A percentile compares a stretch with the other conserved stretches of the same genome.
phyloP scores from a whole-genome alignment of 2,329 filamentous ascomycete genomes.

The Xylaria polymorpha region DNA sequence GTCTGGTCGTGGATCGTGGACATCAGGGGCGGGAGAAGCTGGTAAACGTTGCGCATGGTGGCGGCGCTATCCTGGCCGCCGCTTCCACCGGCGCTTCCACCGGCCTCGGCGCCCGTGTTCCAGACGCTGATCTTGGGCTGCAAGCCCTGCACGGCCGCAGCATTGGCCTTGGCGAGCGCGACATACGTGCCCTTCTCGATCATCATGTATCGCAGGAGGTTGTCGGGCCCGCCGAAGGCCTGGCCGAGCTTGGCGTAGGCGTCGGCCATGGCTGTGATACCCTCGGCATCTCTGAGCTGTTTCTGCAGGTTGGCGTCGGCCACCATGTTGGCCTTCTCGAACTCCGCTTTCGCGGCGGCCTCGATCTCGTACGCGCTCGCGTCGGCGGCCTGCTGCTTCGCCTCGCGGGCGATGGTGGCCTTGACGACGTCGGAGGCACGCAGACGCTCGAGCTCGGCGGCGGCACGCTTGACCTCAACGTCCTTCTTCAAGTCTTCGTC shows the following conservation, averaged over 20 bases:
- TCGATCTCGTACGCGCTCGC: slow-evolving; percentile 72
- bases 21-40: slow-evolving; percentile 84
- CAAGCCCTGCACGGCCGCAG: slow-evolving; percentile 77
- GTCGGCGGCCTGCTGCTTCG: slow-evolving; percentile 76
- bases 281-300: slow-evolving; percentile 80
- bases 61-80: slow-evolving; percentile 66
- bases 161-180: slow-evolving; percentile 82
- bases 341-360: slow-evolving; percentile 67
- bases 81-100: slow-evolving; percentile 53
- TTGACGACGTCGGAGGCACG: slow-evolving; percentile 82
- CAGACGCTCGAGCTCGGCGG: slow-evolving; percentile 83
- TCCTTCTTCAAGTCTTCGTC: slow-evolving; percentile 84
- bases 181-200: slow-evolving; percentile 84
- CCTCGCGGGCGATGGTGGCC: slow-evolving; percentile 75
- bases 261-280: slow-evolving; percentile 79
- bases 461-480: slow-evolving; percentile 81
- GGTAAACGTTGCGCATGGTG: slow-evolving; percentile 83
- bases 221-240: slow-evolving; percentile 81
- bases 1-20: slow-evolving; percentile 91
- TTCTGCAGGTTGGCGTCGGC: slow-evolving; percentile 67
- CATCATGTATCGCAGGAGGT: slow-evolving; percentile 87
- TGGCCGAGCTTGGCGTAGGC: slow-evolving; percentile 79
- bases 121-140: slow-evolving; percentile 92
- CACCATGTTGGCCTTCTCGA: slow-evolving; percentile 59
- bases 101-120: slow-evolving; percentile 75